Evolutionary conservation across 108 stramenopile genomes (phyloP).

Genomic region (Conticribra guillardii): DNA sequence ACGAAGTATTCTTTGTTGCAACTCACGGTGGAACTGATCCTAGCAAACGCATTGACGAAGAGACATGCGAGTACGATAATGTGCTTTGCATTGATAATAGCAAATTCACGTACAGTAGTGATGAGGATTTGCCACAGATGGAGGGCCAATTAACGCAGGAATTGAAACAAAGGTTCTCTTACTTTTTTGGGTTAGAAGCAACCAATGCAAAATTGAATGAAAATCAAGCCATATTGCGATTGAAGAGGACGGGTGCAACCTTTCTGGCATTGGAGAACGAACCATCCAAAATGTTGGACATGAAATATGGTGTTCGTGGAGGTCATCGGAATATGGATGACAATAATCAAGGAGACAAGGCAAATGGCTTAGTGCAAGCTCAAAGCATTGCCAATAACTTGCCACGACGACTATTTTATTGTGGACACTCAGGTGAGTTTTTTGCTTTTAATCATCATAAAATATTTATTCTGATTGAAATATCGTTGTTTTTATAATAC

Average conservation of each 20-base stretch:
- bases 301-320: conserved; percentile 24
- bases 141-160: conserved; percentile 1
- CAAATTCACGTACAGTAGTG: background rate
- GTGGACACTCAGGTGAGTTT: conserved; percentile 2
- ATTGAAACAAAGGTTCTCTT: conserved; percentile 12
- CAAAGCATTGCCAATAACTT: background rate
- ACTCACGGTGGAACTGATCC: background rate
- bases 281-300: conserved; percentile 7
- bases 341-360: background rate
- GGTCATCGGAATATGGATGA: background rate
- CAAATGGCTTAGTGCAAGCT: background rate
- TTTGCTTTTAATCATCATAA: background rate
- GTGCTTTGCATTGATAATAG: conserved; percentile 3
- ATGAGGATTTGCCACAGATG: conserved; percentile 2
- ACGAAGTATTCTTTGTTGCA: conserved; percentile 23
- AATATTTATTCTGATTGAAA: no score
- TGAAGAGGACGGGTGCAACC: conserved; percentile 12
- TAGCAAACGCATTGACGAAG: background rate
- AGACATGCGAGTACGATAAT: conserved; percentile 22
- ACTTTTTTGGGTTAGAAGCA: conserved; percentile 5
- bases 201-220: conserved; percentile 3
- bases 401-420: conserved; percentile 18
- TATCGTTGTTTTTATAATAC: no score
- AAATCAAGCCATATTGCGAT: conserved; percentile 2
- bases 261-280: conserved; percentile 13